Base-by-base conservation (phyloP, 2,329 filamentous ascomycete genomes). In the Penicillium sumatraense region DNA sequence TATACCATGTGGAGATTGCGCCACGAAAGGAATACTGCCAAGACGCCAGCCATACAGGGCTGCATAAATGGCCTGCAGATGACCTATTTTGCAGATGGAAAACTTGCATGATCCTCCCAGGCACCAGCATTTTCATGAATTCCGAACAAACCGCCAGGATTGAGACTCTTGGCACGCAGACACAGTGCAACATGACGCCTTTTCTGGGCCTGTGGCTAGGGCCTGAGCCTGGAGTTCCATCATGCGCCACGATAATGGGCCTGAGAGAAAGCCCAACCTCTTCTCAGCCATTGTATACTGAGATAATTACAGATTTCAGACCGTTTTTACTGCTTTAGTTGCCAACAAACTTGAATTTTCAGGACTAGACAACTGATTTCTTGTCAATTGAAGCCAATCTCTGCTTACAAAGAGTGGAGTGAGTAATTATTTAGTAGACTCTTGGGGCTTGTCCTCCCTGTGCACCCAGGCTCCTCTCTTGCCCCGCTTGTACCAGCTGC, bases 101-200 rank as follows among this genome's bases (percentile, higher is more conserved):
- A 10, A 53, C 29, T 42, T 24, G 41, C 51, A 38, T 16, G 20
- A 45, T 45, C 9, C 16, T 27, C 18, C 51, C 62, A 63, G 62
- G 62, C 60, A 63, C 47, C 61, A 63, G 41, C 44, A 33, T 63
- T 61, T 60, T n/a, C 52, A 24, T n/a, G 36, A 38, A 41, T 41
- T 48, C 14, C 45, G 41, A 27, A n/a, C 14, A 14, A 42, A 29
- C 35, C 11, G 23, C 51, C 33, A 51, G 20, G 16, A 42, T 29
- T n/a, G 18, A n/a, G 11, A 18, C 8, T 29, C 60, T 64, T 64
- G 60, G 60, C 60, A 8, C 52, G 41, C 54, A 63, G 49, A 2
- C 2, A 24, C 33, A 35, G 31, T 60, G 61, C 54, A 59, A 61
- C 60, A 54, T 59, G 53, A 36, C 50, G 31, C 24, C 38, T 21